phyloP scores from a whole-genome alignment of 225 moss, liverwort and hornwort species.

The Marchantia polymorpha region DNA sequence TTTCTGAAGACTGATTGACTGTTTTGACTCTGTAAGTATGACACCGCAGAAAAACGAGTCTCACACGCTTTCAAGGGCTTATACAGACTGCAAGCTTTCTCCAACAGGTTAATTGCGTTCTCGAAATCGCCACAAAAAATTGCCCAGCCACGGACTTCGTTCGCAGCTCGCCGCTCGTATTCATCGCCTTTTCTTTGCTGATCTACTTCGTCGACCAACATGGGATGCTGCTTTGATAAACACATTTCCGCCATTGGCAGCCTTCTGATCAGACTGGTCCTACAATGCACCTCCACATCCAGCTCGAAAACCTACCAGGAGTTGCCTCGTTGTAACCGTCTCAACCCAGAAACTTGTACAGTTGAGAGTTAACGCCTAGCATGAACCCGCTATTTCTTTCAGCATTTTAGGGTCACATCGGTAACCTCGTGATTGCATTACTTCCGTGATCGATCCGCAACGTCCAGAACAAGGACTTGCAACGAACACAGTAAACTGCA shows the following conservation, averaged over 20 bases:
- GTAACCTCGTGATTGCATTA: no score
- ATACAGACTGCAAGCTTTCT: conserved; percentile 18
- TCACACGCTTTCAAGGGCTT: conserved; percentile 27
- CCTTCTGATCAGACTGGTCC: not conserved
- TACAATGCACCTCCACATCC: not conserved
- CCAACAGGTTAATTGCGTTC: conserved; percentile 12
- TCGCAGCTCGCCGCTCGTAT: conserved; percentile 26
- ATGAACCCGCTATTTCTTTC: no score
- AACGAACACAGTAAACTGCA: no score
- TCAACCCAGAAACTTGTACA: not conserved
- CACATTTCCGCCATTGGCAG: conserved; percentile 8
- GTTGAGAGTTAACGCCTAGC: no score
- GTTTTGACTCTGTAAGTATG: no score
- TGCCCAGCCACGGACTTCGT: conserved; percentile 24
- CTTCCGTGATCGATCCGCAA: no score
- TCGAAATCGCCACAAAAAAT: conserved; percentile 19
- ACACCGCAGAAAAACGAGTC: not conserved
- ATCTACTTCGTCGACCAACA: conserved; percentile 7
- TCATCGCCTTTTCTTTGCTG: conserved; percentile 24
- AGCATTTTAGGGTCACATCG: no score
- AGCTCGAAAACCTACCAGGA: not conserved
- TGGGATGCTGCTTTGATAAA: not conserved
- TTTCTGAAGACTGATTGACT: no score
- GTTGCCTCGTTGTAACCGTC: not conserved
- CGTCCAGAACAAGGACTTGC: no score